phyloP scores from a whole-genome alignment of 2,329 filamentous ascomycete genomes.

The Diaporthe ilicicola region DNA sequence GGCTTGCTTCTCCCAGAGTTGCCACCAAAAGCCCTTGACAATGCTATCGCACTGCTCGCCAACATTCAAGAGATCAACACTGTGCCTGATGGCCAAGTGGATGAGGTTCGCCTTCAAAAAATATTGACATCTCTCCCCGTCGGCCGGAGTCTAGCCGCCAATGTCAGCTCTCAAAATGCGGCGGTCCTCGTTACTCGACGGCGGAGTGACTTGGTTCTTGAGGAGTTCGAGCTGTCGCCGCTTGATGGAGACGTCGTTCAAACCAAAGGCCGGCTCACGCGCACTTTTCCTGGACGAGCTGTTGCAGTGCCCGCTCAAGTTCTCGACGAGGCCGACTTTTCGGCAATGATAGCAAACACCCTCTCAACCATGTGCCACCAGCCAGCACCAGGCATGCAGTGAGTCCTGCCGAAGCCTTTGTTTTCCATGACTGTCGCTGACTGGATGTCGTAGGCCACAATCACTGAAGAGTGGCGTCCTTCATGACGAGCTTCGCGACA shows the following conservation, averaged over 20 bases:
- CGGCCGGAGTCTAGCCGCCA: not conserved
- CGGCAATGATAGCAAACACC: conserved; percentile 1
- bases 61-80: not conserved
- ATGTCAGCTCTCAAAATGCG: conserved; percentile 4
- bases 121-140: not conserved
- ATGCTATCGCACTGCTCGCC: not conserved
- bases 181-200: conserved; percentile 7
- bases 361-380: conserved; percentile 13
- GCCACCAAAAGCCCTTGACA: not conserved
- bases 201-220: not conserved
- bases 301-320: not conserved
- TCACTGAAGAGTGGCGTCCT: conserved; percentile 43
- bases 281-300: conserved; percentile 10
- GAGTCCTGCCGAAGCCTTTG: not conserved
- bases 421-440: not conserved
- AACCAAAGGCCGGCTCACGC: not conserved
- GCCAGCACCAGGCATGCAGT: conserved; percentile 8
- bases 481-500: conserved; percentile 53
- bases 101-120: not conserved
- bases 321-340: not conserved
- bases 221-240: conserved; percentile 19
- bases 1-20: not conserved
- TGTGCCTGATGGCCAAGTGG: not conserved
- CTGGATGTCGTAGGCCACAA: not conserved
- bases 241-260: not conserved